phyloP scores from a whole-genome alignment of 2,329 filamentous ascomycete species.

The Paecilomyces dactylethromorphus region DNA sequence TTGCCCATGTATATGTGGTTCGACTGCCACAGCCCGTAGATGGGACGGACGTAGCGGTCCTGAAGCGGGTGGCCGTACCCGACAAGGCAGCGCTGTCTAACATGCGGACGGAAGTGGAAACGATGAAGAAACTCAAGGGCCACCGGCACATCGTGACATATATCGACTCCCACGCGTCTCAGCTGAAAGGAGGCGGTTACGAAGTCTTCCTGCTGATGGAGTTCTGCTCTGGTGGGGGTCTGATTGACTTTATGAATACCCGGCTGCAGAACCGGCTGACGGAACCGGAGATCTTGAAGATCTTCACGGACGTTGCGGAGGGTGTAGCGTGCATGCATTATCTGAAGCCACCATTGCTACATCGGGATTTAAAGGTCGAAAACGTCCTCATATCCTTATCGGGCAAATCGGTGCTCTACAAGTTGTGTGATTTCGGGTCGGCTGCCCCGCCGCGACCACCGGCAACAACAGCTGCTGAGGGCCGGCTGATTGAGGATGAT shows the following conservation, averaged over 20 bases:
- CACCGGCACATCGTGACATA: conserved; percentile 96
- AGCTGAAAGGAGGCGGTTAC: conserved; percentile 86
- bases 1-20: conserved; percentile 97
- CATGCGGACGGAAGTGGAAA: conserved; percentile 98
- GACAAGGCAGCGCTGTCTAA: conserved; percentile 90
- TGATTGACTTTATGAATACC: conserved; percentile 99
- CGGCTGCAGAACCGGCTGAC: conserved; percentile 91
- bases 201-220: conserved; percentile 99
- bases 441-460: conserved; percentile 77
- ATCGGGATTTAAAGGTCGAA: conserved; percentile 94
- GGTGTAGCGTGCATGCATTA: conserved; percentile 99
- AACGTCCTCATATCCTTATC: conserved; percentile 82
- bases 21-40: conserved; percentile 71
- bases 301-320: conserved; percentile 92
- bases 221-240: conserved; percentile 84
- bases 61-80: conserved; percentile 93
- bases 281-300: conserved; percentile 93
- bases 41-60: conserved; percentile 72
- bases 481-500: conserved; percentile 89
- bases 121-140: conserved; percentile 98
- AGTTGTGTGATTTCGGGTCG: conserved; percentile 97
- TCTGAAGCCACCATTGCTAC: conserved; percentile 83
- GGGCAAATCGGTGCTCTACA: conserved; percentile 68
- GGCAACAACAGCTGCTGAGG: conserved; percentile 80
- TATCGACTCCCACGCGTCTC: conserved; percentile 95